Percentiles rank a stretch among this genome's conserved stretches.
These are phyloP conservation scores for Cadophora gregata DNA, from an alignment of 2,329 filamentous ascomycete species.

Conservation along the genomic window DNA sequence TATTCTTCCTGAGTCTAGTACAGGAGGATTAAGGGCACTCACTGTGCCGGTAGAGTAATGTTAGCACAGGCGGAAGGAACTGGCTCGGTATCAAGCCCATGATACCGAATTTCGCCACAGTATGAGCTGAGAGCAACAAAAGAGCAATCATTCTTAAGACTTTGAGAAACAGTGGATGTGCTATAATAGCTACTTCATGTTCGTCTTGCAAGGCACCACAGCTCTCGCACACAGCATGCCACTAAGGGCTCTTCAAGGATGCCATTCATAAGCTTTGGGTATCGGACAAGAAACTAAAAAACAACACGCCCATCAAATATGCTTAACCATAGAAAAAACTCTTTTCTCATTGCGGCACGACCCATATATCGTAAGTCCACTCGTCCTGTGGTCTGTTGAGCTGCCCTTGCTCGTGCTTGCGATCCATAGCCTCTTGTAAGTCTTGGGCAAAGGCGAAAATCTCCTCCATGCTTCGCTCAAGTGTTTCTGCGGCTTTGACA, in stretches of 20 bases:
- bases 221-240: not conserved
- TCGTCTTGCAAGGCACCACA: not conserved
- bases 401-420: conserved; percentile 27
- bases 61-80: no score
- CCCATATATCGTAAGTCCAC: conserved; percentile 37
- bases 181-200: not conserved
- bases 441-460: conserved; percentile 40
- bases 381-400: conserved; percentile 26
- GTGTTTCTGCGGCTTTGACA: conserved; percentile 25
- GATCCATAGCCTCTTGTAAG: conserved; percentile 36
- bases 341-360: not conserved
- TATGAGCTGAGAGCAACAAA: no score
- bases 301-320: not conserved
- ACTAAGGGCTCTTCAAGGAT: no score
- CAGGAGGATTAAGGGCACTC: no score
- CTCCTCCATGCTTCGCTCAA: conserved; percentile 39
- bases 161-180: not conserved
- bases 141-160: no score
- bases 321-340: not conserved
- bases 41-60: no score
- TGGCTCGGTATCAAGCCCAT: no score
- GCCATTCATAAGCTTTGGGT: not conserved
- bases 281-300: conserved; percentile 1
- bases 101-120: no score
- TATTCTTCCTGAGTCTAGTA: no score